These are phyloP conservation scores for Leucaena leucocephala DNA, from an alignment of 306 rosid genomes.

Conservation along the genomic window DNA sequence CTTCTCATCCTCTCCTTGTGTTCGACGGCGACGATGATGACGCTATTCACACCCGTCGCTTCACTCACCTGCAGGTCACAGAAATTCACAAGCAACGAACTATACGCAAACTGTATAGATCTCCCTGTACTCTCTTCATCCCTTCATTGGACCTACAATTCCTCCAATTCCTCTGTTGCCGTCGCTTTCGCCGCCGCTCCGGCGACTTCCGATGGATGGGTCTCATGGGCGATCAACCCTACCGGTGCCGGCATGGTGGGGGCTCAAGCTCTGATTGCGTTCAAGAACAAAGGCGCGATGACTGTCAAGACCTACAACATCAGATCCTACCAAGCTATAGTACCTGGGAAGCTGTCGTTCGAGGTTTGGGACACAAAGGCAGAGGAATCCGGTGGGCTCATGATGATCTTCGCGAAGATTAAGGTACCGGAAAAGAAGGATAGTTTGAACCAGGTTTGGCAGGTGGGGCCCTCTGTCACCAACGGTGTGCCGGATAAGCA, in stretches of 20 bases:
- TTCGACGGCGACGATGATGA: background rate
- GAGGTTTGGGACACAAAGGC: slow-evolving; percentile 53
- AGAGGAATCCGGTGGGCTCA: slow-evolving; percentile 24
- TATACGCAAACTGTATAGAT: slow-evolving; percentile 56
- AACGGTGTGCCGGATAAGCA: slow-evolving; percentile 26
- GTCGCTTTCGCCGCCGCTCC: slow-evolving; percentile 60
- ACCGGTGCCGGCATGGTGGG: slow-evolving; percentile 59
- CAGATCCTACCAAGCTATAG: slow-evolving; percentile 9
- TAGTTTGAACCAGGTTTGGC: slow-evolving; percentile 55
- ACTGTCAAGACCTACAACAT: slow-evolving; percentile 47
- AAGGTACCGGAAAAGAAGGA: slow-evolving; percentile 31
- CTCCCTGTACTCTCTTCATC: slow-evolving; percentile 56
- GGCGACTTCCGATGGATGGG: slow-evolving; percentile 50
- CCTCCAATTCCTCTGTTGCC: slow-evolving; percentile 59
- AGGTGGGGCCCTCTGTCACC: slow-evolving; percentile 48
- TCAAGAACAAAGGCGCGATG: slow-evolving; percentile 25
- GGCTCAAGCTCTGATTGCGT: slow-evolving; percentile 58
- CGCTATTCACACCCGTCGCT: slow-evolving; percentile 27
- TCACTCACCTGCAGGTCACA: slow-evolving; percentile 63
- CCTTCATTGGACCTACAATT: slow-evolving; percentile 64
- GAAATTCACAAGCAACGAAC: slow-evolving; percentile 41
- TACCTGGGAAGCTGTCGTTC: slow-evolving; percentile 46
- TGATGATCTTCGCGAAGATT: slow-evolving; percentile 41
- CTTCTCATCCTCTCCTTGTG: slow-evolving; percentile 15
- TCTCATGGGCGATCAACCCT: slow-evolving; percentile 76